A percentile compares a stretch with the other conserved stretches of the same genome.
Evolutionary conservation across 352 stramenopile species (phyloP).

Genomic region (Pythium sukuiense): DNA sequence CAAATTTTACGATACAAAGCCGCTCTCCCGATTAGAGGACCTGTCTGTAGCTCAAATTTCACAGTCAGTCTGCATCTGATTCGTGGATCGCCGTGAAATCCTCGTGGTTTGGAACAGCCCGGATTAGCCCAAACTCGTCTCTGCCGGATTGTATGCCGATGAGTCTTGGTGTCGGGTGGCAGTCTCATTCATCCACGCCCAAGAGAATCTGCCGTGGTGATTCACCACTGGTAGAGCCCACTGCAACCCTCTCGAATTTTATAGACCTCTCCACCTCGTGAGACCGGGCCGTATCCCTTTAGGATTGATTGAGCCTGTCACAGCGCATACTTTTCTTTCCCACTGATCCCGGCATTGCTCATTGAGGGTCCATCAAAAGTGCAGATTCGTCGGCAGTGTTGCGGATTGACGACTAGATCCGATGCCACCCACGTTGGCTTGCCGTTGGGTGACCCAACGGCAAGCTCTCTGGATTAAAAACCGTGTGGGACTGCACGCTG

Average conservation of each 20-base stretch:
- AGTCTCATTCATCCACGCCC: neutral
- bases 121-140: neutral
- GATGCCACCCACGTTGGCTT: neutral
- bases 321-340: neutral
- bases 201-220: neutral
- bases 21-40: too few relatives aligned
- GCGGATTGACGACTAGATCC: neutral
- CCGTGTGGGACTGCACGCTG: constrained; percentile 2
- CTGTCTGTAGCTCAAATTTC: too few relatives aligned
- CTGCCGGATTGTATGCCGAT: neutral
- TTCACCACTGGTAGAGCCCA: neutral
- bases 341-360: neutral
- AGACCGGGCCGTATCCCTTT: neutral
- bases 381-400: neutral
- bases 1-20: neutral
- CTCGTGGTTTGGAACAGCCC: neutral
- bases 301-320: neutral
- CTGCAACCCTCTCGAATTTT: neutral
- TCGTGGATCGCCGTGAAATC: neutral
- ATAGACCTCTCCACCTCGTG: neutral
- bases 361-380: neutral
- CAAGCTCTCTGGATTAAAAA: constrained; percentile 6
- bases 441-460: neutral
- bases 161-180: neutral
- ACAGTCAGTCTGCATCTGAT: neutral